A percentile compares a stretch with the other conserved stretches of the same genome.
phyloP scores from a whole-genome alignment of 1,139 yeast species.

The Pichia sp. region DNA sequence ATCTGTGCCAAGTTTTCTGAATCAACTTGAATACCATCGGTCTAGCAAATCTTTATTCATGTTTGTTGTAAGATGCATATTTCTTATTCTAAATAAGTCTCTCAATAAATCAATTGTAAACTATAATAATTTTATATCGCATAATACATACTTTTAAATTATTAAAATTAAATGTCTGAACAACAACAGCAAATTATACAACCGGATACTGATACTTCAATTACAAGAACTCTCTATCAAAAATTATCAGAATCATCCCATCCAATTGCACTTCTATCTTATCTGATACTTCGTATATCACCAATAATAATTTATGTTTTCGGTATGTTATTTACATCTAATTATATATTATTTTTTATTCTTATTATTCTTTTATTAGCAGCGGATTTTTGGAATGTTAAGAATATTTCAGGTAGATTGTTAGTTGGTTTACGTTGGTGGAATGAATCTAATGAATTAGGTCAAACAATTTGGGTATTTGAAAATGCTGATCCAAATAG shows the following conservation, averaged over 20 bases:
- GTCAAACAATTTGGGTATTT: conserved; percentile 82
- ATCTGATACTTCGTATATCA: conserved; percentile 54
- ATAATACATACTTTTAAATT: too few relatives aligned
- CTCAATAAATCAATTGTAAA: too few relatives aligned
- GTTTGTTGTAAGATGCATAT: too few relatives aligned
- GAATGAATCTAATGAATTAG: conserved; percentile 63
- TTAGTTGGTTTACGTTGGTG: conserved; percentile 94
- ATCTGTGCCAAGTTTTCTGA: too few relatives aligned
- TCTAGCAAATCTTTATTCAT: too few relatives aligned
- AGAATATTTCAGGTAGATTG: conserved; percentile 83
- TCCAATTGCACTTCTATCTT: conserved; percentile 67
- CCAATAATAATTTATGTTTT: conserved; percentile 64
- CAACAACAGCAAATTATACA: not conserved
- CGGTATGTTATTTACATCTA: conserved; percentile 60
- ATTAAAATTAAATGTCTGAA: not conserved
- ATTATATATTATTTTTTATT: conserved; percentile 73
- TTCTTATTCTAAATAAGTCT: too few relatives aligned
- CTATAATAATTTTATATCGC: too few relatives aligned
- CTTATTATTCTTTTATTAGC: conserved; percentile 67
- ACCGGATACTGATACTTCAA: not conserved
- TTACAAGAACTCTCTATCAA: conserved; percentile 13
- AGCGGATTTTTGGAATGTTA: conserved; percentile 91
- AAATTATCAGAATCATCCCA: conserved; percentile 62
- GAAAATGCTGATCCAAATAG: conserved; percentile 80
- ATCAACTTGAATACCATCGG: too few relatives aligned